Conservation (phyloP, 768 basidiomycete species). For the Rhodosporidiobolus odoratus region DNA sequence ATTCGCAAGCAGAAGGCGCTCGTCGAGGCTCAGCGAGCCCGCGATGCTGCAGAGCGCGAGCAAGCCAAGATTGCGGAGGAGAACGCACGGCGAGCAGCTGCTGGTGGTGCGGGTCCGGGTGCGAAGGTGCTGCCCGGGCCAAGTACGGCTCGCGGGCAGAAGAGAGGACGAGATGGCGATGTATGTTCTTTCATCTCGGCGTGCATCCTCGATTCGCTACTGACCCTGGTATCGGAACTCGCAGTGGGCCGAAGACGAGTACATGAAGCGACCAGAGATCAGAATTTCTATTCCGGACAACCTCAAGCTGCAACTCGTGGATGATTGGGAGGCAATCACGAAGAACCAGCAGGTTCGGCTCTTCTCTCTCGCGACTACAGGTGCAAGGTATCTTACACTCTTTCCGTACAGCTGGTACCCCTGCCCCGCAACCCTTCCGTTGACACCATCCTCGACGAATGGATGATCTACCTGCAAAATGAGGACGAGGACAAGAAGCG, state of each 20-base stretch:
- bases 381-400: background rate
- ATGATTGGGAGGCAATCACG: constrained; percentile 96
- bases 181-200: constrained; percentile 9
- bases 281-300: constrained; percentile 81
- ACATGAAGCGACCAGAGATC: constrained; percentile 74
- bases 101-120: constrained; percentile 34
- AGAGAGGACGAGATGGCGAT: constrained; percentile 43
- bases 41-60: constrained; percentile 41
- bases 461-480: constrained; percentile 58
- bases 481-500: constrained; percentile 34
- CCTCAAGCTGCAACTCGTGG: constrained; percentile 82
- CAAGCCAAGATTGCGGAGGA: constrained; percentile 33
- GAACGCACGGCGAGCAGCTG: constrained; percentile 60
- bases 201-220: background rate
- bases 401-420: constrained; percentile 63
- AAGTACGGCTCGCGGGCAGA: constrained; percentile 6
- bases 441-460: constrained; percentile 67
- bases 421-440: constrained; percentile 78
- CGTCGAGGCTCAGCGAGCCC: constrained; percentile 49
- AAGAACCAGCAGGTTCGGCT: constrained; percentile 76
- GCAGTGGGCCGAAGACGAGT: constrained; percentile 59
- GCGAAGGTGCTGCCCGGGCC: background rate
- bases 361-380: background rate
- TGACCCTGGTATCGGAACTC: background rate
- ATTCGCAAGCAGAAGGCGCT: constrained; percentile 70